Evolutionary conservation across 345 rosid genomes (phyloP), one percentile per base, ranked within the genome.

Genomic region (Camelina laxa): DNA sequence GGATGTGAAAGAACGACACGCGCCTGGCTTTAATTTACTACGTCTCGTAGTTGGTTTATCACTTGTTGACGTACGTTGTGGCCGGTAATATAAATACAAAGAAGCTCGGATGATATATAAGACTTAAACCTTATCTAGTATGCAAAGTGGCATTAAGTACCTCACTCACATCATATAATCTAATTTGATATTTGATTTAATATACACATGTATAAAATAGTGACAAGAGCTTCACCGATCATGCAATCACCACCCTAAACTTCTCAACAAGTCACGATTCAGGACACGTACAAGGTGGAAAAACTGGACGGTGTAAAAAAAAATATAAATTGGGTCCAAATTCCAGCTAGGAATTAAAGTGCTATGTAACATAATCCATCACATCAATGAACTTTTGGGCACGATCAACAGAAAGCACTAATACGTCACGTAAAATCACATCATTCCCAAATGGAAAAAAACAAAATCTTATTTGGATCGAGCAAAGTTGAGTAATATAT

Each of bases 381-480:
- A 63, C 53, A 62, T 72, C 60, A 15, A 15, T 45, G 20, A 27
- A 10, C 48, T 5, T 50, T 54, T 64, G 2, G 56, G 70, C 57
- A 64, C 48, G 13, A 42, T 55, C 70, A 39, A 33, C 36, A 73
- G 8, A 33, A 10, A 64, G 17, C 64, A 54, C 45, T 27, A n/a
- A n/a, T n/a, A 20, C 20, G 20, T 73, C 47, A 31, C 47, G 64
- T 73, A 53, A 41, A 31, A 24, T 54, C 70, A 73, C 69, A 72
- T 71, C 68, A 60, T 71, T 22, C 15, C 22, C 30, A 27, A 27
- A 62, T 48, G 39, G 17, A 6, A 22, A 15, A 20, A 27, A 27
- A 27, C 16, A 47, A 45, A 45, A 22, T 41, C 53, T 12, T 9
- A 42, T 44, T 16, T 27, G 24, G 42, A 16, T 47, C 7, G 11